Conservation (phyloP, 345 rosid genomes). For the Barbarea vulgaris region DNA sequence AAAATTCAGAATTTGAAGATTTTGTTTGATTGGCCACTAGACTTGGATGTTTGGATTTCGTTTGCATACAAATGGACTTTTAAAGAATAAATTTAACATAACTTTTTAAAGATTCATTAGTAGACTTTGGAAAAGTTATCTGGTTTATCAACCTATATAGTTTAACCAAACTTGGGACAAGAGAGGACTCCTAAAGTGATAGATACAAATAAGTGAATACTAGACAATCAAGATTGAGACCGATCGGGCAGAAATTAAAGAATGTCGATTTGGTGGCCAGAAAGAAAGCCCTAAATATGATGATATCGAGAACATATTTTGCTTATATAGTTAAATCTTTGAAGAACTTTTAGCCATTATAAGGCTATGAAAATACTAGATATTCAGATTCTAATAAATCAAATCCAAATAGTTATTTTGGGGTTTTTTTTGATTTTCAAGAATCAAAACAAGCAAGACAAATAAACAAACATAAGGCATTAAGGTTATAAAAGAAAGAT, state of each 20-base stretch:
- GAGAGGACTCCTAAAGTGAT: neutral
- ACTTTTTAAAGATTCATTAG: neutral
- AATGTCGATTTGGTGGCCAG: neutral
- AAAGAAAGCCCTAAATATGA: neutral
- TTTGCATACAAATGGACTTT: neutral
- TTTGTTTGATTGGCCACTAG: neutral
- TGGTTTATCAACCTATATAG: neutral
- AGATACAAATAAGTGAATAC: neutral
- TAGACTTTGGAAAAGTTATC: neutral
- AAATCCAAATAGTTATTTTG: too few relatives aligned
- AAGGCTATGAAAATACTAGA: too few relatives aligned
- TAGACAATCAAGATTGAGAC: too few relatives aligned
- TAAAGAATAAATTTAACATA: neutral
- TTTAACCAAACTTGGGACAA: neutral
- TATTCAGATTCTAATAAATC: too few relatives aligned
- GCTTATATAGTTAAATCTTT: too few relatives aligned
- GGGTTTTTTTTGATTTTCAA: too few relatives aligned
- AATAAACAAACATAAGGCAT: too few relatives aligned
- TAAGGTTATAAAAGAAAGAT: too few relatives aligned
- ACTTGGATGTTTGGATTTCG: constrained; percentile 17
- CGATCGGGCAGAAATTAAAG: too few relatives aligned
- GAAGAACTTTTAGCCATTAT: neutral
- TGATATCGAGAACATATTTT: neutral
- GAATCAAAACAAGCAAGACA: too few relatives aligned
- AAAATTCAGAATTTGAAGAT: neutral